A percentile compares a stretch with the other conserved stretches of the same genome.
These are phyloP conservation scores for Cudoniella acicularis DNA, from an alignment of 495 filamentous ascomycete species.

Conservation along the genomic window DNA sequence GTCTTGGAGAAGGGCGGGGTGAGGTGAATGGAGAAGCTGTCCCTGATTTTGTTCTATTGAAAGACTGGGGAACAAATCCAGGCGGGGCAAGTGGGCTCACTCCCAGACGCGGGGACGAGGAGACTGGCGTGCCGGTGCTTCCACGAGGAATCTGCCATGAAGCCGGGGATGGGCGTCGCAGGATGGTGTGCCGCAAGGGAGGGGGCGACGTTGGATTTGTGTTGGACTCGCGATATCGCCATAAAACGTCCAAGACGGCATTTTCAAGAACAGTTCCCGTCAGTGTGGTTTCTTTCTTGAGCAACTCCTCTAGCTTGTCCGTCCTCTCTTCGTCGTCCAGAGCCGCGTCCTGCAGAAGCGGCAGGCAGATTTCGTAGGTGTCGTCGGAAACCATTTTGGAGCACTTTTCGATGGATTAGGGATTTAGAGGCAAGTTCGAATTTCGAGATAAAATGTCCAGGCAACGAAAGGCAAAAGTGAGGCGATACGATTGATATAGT, in stretches of 20 bases:
- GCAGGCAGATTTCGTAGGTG: conserved; percentile 84
- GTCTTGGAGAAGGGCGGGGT: conserved; percentile 86
- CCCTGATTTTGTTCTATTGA: conserved; percentile 70
- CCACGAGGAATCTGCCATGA: conserved; percentile 83
- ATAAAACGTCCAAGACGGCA: conserved; percentile 84
- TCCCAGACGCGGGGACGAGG: conserved; percentile 69
- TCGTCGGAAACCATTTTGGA: conserved; percentile 82
- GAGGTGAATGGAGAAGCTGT: conserved; percentile 88
- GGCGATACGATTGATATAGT: background rate
- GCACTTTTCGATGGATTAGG: background rate
- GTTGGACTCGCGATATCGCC: conserved; percentile 79
- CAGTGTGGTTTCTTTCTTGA: conserved; percentile 74
- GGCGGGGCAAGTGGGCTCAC: conserved; percentile 79
- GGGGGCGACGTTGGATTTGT: conserved; percentile 75
- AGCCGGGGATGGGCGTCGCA: conserved; percentile 86
- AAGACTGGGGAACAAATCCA: conserved; percentile 72
- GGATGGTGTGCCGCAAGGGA: conserved; percentile 80
- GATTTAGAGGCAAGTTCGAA: background rate
- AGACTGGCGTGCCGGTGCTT: conserved; percentile 63
- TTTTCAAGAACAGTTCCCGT: conserved; percentile 81
- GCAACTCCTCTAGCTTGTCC: conserved; percentile 83
- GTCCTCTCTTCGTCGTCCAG: conserved; percentile 94
- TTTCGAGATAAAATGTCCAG: background rate
- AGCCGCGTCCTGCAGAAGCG: conserved; percentile 75
- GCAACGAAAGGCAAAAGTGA: background rate